Evolutionary conservation across 331 rosid species (phyloP).

Genomic region (Cydonia oblonga): DNA sequence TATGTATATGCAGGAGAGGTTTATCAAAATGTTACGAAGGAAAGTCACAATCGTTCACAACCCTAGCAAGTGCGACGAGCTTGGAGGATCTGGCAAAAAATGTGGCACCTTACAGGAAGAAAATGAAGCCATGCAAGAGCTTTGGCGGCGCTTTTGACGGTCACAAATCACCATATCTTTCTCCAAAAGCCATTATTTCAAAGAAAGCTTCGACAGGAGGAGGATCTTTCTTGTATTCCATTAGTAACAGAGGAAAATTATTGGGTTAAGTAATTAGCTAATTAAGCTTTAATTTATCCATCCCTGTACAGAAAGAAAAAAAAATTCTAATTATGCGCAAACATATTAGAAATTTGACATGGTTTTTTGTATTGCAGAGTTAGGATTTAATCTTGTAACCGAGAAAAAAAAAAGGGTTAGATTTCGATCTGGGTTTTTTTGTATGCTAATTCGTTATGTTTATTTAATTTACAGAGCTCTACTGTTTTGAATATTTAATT

Average conservation of each 20-base stretch:
- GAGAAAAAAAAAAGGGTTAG: no score
- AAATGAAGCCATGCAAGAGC: constrained; percentile 71
- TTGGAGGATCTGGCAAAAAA: constrained; percentile 74
- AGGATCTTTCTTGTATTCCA: constrained; percentile 26
- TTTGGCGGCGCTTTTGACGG: constrained; percentile 42
- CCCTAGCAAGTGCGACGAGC: constrained; percentile 46
- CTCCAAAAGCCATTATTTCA: constrained; percentile 57
- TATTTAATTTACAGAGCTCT: no score
- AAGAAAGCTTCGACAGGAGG: constrained; percentile 53
- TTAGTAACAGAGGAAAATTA: constrained; percentile 25
- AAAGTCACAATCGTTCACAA: constrained; percentile 67
- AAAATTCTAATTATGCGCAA: neutral
- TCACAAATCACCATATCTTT: constrained; percentile 33
- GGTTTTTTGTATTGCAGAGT: neutral
- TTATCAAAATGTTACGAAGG: constrained; percentile 67
- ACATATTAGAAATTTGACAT: neutral
- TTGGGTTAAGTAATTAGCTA: constrained; percentile 11
- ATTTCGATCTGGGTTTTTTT: neutral
- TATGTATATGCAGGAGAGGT: constrained; percentile 52
- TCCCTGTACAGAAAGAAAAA: constrained; percentile 15
- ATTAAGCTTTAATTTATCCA: constrained; percentile 6
- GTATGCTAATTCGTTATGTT: neutral
- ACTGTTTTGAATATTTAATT: no score
- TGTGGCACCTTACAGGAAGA: constrained; percentile 14
- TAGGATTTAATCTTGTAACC: neutral